Evolutionary conservation across 805 yeast species (phyloP), one percentile per base, ranked within the genome.

Genomic region (Schwanniomyces yamadae): DNA sequence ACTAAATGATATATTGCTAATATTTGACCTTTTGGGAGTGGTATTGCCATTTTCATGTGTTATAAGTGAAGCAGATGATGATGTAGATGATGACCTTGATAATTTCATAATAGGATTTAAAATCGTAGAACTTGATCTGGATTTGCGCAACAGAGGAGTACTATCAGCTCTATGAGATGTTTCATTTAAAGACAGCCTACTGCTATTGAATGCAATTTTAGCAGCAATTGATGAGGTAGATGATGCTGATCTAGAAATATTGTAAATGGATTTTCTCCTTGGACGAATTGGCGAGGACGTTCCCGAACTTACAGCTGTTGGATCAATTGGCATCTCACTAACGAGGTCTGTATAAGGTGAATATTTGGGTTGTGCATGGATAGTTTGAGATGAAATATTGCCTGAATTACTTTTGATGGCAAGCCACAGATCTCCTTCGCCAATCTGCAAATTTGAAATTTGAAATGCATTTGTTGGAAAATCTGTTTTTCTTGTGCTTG

Each of bases 181-280:
- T n/a, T 29, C 29, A 17, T 19, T 20, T 11, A 51, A 37, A 4
- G 60, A 52, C 2, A 50, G 33, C 23, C 50, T 35, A 29, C 52
- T 48, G 36, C 54, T 48, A 35, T 41, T 49, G 38, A 52, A 52
- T 12, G 60, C 61, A 5, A 50, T 33, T 38, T 51, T 52, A 6
- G 58, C 59, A 6, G 58, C 61, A 12, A 55, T 48, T 4, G 63
- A 51, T 2, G 55, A 50, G 4, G 54, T 39, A 4, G 39, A 36
- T 6, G 58, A 57, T 14, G 54, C 42, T 7, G 31, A 18, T 30
- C 44, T 35, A 16, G 48, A 32, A n/a, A n/a, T n/a, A n/a, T n/a
- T n/a, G n/a, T n/a, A n/a, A n/a, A n/a, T n/a, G n/a, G n/a, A n/a
- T n/a, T n/a, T n/a, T n/a, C n/a, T n/a, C n/a, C n/a, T n/a, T n/a